Evolutionary conservation across 768 basidiomycete species (phyloP), one percentile per base, ranked within the genome.

Genomic region (Termitomyces sp.): DNA sequence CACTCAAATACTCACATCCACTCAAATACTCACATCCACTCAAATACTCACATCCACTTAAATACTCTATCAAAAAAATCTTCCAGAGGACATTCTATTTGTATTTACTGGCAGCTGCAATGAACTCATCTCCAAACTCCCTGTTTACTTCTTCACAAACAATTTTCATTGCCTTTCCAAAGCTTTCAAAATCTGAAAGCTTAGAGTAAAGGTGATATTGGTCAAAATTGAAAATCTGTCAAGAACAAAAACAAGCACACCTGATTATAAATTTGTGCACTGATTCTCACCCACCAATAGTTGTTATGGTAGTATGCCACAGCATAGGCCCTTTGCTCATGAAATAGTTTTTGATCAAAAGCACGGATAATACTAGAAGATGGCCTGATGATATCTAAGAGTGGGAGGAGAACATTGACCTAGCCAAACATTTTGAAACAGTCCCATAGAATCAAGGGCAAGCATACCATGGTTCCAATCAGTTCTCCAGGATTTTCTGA

Each of bases 391-490:
- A 30, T 65, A 9, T 58, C 52, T 3, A 74, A 70, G 49, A 77
- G 50, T 0, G 75, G 75, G n/a, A 72, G 66, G 40, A 44, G 58
- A 65, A 50, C 32, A 12, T 56, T 56, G 3, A 56, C 46, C 55
- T 56, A 16, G 56, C 32, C 26, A 28, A 23, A 14, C 30, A 40
- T 12, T 2, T 43, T 13, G 12, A 32, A 33, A 16, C 3, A n/a
- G 2, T 50, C 23, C 2, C 7, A 30, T 23, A 50, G 20, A 7
- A 16, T 50, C 14, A 16, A 28, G 1, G 4, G 33, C 23, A 40
- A 41, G n/a, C 2, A 43, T 30, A 89, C 90, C 90, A 94, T 92
- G 62, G 79, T 84, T 13, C 83, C 72, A 0, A 88, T 90, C 14
- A 90, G 70, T 58, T 85, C 83, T 16, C 77, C 77, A 1, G 74